Base-by-base conservation (phyloP, 768 basidiomycete species). In the Cantharellus cinnabarinus region DNA sequence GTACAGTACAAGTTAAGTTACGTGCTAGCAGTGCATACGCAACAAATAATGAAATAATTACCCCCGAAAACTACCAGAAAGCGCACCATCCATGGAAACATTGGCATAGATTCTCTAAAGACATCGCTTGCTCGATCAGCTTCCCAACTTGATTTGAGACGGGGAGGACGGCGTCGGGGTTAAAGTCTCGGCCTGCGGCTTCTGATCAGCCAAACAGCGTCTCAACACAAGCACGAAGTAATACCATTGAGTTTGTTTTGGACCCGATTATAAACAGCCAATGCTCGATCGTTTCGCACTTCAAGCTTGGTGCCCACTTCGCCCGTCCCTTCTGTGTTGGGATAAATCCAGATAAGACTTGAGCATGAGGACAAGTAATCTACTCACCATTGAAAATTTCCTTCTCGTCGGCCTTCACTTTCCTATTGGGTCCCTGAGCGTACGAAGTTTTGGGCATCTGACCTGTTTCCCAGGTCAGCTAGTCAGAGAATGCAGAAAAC, bases 61-160 rank as follows among this genome's bases (percentile, higher is more conserved):
- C 20, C 20, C 20, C 20, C 20, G 20, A 29, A 29, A 29, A 29
- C 20, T 29, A 29, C 20, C 20, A 29, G 20, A 15, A 34, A 10
- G 50, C 79, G 58, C 65, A 84, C 91, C 90, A 94, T 69, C 91
- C 91, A 62, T 89, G 87, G 74, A 94, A 95, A 66, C 89, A 91
- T 68, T 94, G 93, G 68, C 90, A 95, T 2, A 98, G 79, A 68
- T 98, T 95, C 70, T 97, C 93, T 50, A 97, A 69, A 10, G 88
- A 83, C 3, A 87, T 95, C 3, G 95, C 89, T 69, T 98, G 89
- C 62, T 82, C 77, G 62, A 99, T 97, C 58, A 99, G 74, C 68
- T 85, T 84, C 66, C 91, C 88, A 7, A 99, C 95, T 69, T 99
- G 95, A 5, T 74, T 78, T 35, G 75, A 71, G n/a, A 97, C 86